Evolutionary conservation across 768 basidiomycete species (phyloP).

Genomic region (Agaricus bisporus): DNA sequence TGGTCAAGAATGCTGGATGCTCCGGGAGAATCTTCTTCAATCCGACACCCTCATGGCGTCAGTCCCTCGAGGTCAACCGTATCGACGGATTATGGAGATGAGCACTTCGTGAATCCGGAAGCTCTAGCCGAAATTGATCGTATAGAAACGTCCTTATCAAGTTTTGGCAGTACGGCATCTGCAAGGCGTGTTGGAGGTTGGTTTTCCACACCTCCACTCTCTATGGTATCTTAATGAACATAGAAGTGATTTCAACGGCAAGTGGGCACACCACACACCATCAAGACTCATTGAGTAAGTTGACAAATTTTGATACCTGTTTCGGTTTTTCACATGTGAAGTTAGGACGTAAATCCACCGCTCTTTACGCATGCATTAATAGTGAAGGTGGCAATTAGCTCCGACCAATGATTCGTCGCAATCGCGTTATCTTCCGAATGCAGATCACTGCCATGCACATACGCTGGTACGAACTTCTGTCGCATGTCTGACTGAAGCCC

Average conservation of each 20-base stretch:
- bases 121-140: constrained; percentile 40
- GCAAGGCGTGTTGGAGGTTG: constrained; percentile 6
- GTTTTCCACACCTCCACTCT: neutral
- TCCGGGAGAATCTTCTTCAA: neutral
- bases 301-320: neutral
- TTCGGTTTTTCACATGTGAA: neutral
- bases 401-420: neutral
- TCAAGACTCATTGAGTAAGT: neutral
- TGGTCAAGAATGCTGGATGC: constrained; percentile 32
- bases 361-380: neutral
- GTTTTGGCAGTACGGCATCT: neutral
- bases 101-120: constrained; percentile 23
- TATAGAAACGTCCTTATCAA: constrained; percentile 31
- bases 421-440: neutral
- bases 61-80: constrained; percentile 11
- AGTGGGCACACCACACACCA: neutral
- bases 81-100: constrained; percentile 21
- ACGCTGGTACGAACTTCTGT: neutral
- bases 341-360: constrained; percentile 4
- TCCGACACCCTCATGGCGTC: neutral
- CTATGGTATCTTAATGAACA: neutral
- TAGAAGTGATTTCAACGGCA: neutral
- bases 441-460: neutral
- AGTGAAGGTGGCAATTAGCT: neutral
- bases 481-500: neutral